Percentiles rank a stretch among this genome's conserved stretches.
These are phyloP conservation scores for Aspergillus affinis DNA, from an alignment of 495 filamentous ascomycete species.

Conservation along the genomic window DNA sequence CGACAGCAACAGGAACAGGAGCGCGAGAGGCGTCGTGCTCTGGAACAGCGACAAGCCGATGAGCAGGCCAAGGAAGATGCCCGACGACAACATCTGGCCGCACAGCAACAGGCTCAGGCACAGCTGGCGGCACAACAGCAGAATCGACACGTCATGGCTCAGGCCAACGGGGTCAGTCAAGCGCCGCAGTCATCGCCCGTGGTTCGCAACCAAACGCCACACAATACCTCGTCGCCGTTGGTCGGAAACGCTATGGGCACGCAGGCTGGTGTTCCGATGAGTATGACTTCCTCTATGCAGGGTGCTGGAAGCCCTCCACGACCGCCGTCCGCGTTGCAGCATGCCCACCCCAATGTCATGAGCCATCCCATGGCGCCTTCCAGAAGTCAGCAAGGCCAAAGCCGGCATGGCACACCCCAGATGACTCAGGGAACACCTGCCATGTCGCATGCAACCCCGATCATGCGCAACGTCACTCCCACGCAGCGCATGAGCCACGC, in stretches of 20 bases:
- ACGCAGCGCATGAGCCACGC: conserved; percentile 71
- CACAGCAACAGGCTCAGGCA: conserved; percentile 55
- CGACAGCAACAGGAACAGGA: conserved; percentile 50
- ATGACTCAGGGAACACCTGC: conserved; percentile 78
- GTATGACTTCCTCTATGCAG: conserved; percentile 72
- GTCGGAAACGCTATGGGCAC: conserved; percentile 54
- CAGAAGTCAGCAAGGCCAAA: conserved; percentile 76
- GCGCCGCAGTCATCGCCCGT: conserved; percentile 75
- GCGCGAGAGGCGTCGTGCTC: conserved; percentile 38
- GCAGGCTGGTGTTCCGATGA: conserved; percentile 70
- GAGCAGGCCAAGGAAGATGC: conserved; percentile 49
- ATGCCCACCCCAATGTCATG: conserved; percentile 66
- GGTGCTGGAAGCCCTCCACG: conserved; percentile 71
- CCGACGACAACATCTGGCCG: conserved; percentile 42
- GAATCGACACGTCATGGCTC: conserved; percentile 44
- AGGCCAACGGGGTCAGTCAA: conserved; percentile 64
- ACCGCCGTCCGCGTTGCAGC: conserved; percentile 74
- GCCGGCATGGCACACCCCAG: conserved; percentile 74
- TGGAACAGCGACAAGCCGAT: conserved; percentile 49
- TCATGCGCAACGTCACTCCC: conserved; percentile 67
- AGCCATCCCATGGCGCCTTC: conserved; percentile 72
- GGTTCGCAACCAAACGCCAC: conserved; percentile 75
- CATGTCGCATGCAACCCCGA: conserved; percentile 69
- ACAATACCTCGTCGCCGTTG: conserved; percentile 73
- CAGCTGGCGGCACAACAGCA: conserved; percentile 50